Evolutionary conservation across 345 rosid genomes (phyloP).

Genomic region (Linum tenue): DNA sequence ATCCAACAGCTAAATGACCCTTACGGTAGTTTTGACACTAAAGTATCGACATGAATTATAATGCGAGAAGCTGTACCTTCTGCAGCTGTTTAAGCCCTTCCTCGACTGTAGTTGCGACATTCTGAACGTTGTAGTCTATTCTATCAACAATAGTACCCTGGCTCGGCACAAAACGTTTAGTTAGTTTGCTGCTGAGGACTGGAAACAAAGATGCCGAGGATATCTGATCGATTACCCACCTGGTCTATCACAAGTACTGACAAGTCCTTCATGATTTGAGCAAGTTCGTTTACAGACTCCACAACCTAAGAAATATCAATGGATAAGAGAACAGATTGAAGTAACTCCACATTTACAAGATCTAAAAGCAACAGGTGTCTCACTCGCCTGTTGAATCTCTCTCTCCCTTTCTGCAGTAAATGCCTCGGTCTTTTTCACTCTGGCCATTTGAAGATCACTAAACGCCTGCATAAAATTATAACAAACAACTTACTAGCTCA

Average conservation of each 20-base stretch:
- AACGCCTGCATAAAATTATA: conserved; percentile 33
- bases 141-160: conserved; percentile 91
- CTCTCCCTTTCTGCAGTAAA: conserved; percentile 81
- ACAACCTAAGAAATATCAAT: conserved; percentile 53
- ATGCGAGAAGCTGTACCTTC: conserved; percentile 40
- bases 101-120: conserved; percentile 75
- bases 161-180: not conserved
- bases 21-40: too few relatives aligned
- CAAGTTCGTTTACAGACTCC: conserved; percentile 93
- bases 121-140: conserved; percentile 87
- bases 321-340: not conserved
- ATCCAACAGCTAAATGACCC: too few relatives aligned
- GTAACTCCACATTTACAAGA: not conserved
- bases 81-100: conserved; percentile 90
- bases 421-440: conserved; percentile 68
- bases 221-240: conserved; percentile 25
- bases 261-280: conserved; percentile 97
- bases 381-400: conserved; percentile 86
- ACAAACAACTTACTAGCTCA: not conserved
- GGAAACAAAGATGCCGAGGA: too few relatives aligned
- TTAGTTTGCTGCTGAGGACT: not conserved
- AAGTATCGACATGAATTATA: too few relatives aligned
- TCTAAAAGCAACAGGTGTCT: not conserved
- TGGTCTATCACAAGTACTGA: conserved; percentile 96
- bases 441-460: conserved; percentile 75